Base-by-base conservation (phyloP, 2,329 filamentous ascomycete genomes). In the Periconia macrospinosa region DNA sequence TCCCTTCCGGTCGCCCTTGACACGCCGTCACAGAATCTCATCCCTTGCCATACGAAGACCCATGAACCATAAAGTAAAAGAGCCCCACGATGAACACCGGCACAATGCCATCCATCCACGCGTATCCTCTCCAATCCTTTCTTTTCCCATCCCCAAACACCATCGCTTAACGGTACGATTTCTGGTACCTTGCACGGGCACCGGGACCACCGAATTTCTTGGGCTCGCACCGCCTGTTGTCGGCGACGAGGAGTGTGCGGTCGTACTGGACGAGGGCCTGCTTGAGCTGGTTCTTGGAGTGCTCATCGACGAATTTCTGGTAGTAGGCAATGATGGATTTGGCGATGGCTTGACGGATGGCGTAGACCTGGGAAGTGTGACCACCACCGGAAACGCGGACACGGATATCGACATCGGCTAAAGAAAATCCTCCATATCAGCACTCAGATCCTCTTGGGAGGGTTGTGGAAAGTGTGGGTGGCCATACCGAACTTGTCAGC, bases 281-380 rank as follows among this genome's bases (percentile, higher is more conserved):
- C 91, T 97, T 99, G 76, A 99, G 87, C 82, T 92, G 86, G 88
- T 97, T 97, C 90, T 99, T 99, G 84, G 90, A 91, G 90, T 97
- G 92, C 90, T 99, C 94, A 78, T 99, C 94, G 81, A 97, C 91
- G 84, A 88, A 99, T 87, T 99, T 97, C 85, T 97, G 93, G 90
- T 97, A 97, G 89, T 97, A 97, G 81, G 92, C 89, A 76, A 96
- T 75, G 78, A 96, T 91, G 74, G 89, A 89, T 88, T 97, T 99
- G 84, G 92, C 88, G 77, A 99, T 97, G 74, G 94, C 93, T 85
- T 99, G 94, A 74, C 94, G 92, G 85, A 97, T 91, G 78, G 94
- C 94, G 83, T 97, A 97, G 81, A 96, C 86, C 82, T 97, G 92
- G 58, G 91, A 96, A 67, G 90, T 92, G 86, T 97, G 93, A 83